These are phyloP conservation scores for Pseudophaeomoniella oleicola DNA, from an alignment of 2,329 filamentous ascomycete genomes.

Conservation along the genomic window DNA sequence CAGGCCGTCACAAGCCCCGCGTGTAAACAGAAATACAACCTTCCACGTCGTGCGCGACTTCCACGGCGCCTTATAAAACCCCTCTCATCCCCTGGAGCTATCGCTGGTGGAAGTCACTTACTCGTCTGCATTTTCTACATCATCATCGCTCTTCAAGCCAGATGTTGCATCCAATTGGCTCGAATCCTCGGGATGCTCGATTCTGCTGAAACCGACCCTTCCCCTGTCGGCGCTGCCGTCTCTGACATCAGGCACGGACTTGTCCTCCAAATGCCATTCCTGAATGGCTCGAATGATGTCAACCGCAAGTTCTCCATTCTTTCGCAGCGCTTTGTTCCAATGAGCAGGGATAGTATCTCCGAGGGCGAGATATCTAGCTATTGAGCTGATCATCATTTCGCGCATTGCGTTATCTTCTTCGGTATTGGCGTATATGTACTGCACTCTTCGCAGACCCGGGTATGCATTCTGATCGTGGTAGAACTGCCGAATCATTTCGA, in stretches of 20 bases:
- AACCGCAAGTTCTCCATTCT: constrained; percentile 40
- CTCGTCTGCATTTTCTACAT: not conserved
- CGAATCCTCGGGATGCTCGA: constrained; percentile 8
- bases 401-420: constrained; percentile 32
- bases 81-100: not conserved
- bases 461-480: constrained; percentile 39
- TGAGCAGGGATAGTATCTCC: constrained; percentile 33
- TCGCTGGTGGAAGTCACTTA: not conserved
- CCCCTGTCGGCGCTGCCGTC: constrained; percentile 11
- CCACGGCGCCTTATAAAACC: not conserved
- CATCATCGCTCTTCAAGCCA: not conserved
- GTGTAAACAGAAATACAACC: too few relatives aligned
- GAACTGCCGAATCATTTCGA: constrained; percentile 34
- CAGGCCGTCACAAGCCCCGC: too few relatives aligned
- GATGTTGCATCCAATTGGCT: not conserved
- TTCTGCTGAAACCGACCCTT: constrained; percentile 8
- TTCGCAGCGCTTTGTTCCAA: constrained; percentile 39
- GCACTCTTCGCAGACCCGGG: constrained; percentile 36
- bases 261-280: constrained; percentile 36
- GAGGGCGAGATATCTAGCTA: constrained; percentile 36
- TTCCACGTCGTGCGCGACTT: too few relatives aligned
- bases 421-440: constrained; percentile 37
- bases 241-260: constrained; percentile 34
- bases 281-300: constrained; percentile 40
- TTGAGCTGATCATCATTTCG: constrained; percentile 31